Evolutionary conservation across 164 flowering plant species (phyloP), one percentile per base, ranked within the genome.

Genomic region (Saururus chinensis): DNA sequence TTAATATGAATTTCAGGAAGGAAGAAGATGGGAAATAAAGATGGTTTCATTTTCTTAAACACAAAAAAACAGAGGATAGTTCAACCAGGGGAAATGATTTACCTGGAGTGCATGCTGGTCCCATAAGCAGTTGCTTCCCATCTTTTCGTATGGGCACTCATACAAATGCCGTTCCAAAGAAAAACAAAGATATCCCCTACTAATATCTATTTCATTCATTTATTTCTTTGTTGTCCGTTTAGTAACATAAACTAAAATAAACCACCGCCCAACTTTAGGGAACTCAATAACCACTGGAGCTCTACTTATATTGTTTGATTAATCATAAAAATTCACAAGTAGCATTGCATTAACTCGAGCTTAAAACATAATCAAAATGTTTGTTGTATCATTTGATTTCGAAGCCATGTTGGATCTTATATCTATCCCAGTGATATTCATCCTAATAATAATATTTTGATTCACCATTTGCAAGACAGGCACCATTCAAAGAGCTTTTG

Each of bases 231-330:
- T 74, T 68, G 51, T n/a, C n/a, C n/a, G n/a, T n/a, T n/a, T n/a
- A n/a, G n/a, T n/a, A n/a, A n/a, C n/a, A n/a, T n/a, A n/a, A 70
- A 88, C 56, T 8, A 76, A 62, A 65, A 93, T 56, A 68, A 75
- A 93, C 98, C 93, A 93, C 40, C 78, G 88, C 57, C 98, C 97
- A 61, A 69, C 65, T 75, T 80, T 87, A 13, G 93, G 96, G 20
- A 66, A 76, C 3, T 23, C 67, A 53, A 89, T 80, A 53, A 76
- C 63, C 70, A 92, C 61, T 53, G 89, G 81, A 26, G 63, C 65
- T 41, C 65, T 71, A 57, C 56, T 76, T 61, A 89, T 57, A 60
- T 82, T 70, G 53, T 68, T 71, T n/a, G 82, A 75, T 70, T 76
- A 84, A 70, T 92, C 96, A 79, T 86, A 68, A 24, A 70, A 53